Base-by-base conservation (phyloP, 306 rosid genomes). In the Luffa acutangula region DNA sequence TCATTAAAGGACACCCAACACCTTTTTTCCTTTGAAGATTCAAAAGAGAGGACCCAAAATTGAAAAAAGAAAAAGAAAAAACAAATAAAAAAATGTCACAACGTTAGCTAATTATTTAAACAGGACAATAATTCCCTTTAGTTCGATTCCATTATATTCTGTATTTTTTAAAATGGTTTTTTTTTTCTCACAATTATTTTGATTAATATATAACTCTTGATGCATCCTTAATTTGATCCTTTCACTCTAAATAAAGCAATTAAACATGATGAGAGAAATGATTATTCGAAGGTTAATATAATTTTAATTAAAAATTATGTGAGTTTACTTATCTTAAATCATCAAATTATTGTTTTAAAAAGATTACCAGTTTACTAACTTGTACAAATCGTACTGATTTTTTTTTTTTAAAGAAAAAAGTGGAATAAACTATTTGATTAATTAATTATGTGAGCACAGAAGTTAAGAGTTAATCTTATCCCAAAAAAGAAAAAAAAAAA, bases 1-100 rank as follows among this genome's bases (percentile, higher is more conserved):
- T 76, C 59, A 77, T 39, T 46, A 21, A 37, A 41, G 60, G 72
- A 81, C 82, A 70, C 53, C 80, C 25, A 77, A 25, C n/a, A 53
- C 56, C 66, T 62, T 49, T 69, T 4, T 9, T 46, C 9, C 21
- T 71, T 64, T 45, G 21, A 52, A 43, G 15, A 8, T 80, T 69
- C 51, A 45, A 58, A 31, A 51, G 20, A 34, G 17, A 17, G 17
- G 10, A 4, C 17, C 46, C 6, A 4, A 21, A 42, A 41, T 6
- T 39, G 20, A 12, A 77, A 18, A 34, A 4, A 41, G n/a, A 39
- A 57, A 2, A 37, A n/a, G 5, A 54, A 54, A 1, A 5, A 4
- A 1, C 6, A 18, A 54, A 14, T 49, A 6, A 1, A 25, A 11
- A n/a, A 76, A 14, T 15, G 2, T 63, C 70, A 63, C 20, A 11